These are phyloP conservation scores for Herpetomonas tarakana DNA, from an alignment of 208 protist species.

Conservation along the genomic window DNA sequence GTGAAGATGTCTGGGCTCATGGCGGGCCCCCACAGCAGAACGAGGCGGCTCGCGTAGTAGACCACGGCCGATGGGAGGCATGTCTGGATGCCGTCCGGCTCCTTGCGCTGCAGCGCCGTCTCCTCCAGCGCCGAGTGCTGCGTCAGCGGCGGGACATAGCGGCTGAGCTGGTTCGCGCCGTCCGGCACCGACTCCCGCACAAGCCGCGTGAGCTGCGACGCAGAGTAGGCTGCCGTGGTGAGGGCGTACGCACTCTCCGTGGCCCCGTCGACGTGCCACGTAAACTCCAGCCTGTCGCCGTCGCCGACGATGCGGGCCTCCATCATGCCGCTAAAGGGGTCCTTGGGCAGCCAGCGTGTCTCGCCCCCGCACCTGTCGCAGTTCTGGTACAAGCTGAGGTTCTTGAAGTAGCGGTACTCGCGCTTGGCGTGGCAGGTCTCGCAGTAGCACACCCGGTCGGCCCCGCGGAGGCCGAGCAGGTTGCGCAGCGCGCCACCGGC, in stretches of 20 bases:
- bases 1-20: slow-evolving; percentile 34
- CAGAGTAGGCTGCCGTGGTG: slow-evolving; percentile 35
- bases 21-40: slow-evolving; percentile 50
- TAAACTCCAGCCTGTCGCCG: slow-evolving; percentile 53
- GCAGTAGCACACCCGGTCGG: slow-evolving; percentile 27
- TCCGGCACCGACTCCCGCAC: slow-evolving; percentile 6
- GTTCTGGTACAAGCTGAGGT: slow-evolving; percentile 34
- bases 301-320: slow-evolving; percentile 50
- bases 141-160: neutral
- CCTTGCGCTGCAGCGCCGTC: slow-evolving; percentile 1
- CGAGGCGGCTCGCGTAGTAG: slow-evolving; percentile 69
- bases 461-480: neutral
- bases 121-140: neutral
- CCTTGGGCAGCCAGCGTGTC: slow-evolving; percentile 66
- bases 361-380: slow-evolving; percentile 46
- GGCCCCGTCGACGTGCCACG: slow-evolving; percentile 39
- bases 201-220: slow-evolving; percentile 29
- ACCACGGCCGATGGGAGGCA: slow-evolving; percentile 53
- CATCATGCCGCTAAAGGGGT: slow-evolving; percentile 36
- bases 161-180: neutral
- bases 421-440: slow-evolving; percentile 35
- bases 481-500: slow-evolving; percentile 8
- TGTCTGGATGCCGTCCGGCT: slow-evolving; percentile 10
- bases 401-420: slow-evolving; percentile 41
- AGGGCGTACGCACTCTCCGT: slow-evolving; percentile 25